Evolutionary conservation across 306 rosid species (phyloP).

Genomic region (Gleditsia sinensis): DNA sequence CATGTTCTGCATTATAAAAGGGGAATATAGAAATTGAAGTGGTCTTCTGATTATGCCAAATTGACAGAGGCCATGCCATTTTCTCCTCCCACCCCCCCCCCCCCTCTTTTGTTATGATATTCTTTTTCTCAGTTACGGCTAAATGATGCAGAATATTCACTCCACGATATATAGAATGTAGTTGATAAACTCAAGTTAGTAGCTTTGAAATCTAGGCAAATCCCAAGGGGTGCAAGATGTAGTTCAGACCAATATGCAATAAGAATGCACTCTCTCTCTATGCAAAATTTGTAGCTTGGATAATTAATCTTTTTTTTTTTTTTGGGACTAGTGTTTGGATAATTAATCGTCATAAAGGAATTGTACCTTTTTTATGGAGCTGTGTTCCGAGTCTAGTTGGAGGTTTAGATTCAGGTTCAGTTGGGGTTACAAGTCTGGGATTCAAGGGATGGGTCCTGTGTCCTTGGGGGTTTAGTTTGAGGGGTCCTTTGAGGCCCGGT

Average conservation of each 20-base stretch:
- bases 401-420: too few species aligned
- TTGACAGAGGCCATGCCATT: conserved; percentile 14
- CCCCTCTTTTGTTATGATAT: neutral
- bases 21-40: conserved; percentile 1
- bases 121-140: conserved; percentile 25
- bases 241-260: neutral
- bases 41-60: neutral
- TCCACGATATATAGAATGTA: conserved; percentile 27
- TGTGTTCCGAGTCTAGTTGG: too few species aligned
- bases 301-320: too few species aligned
- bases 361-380: too few species aligned
- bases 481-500: too few species aligned
- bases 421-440: too few species aligned
- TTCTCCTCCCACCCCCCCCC: neutral
- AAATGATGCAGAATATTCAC: conserved; percentile 36
- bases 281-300: too few species aligned
- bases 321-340: too few species aligned
- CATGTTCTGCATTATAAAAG: neutral
- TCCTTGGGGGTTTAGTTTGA: too few species aligned
- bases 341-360: too few species aligned
- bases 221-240: neutral
- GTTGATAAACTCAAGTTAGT: neutral
- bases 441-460: too few species aligned
- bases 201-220: neutral
- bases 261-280: neutral